Base-by-base conservation (phyloP, 495 filamentous ascomycete species). In the Penicillium cinerascens region DNA sequence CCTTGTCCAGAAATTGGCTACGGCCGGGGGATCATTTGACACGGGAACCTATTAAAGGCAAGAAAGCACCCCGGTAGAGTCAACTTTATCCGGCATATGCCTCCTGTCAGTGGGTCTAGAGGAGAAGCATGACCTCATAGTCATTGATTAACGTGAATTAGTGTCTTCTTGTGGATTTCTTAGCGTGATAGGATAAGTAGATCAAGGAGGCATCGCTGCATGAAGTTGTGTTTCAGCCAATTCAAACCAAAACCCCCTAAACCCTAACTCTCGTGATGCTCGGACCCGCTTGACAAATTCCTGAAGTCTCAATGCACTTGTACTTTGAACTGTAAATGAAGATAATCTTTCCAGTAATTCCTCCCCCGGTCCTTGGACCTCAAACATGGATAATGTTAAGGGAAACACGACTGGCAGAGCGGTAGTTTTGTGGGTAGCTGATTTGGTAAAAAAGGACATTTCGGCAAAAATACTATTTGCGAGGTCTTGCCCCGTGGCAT, bases 391-490 rank as follows among this genome's bases (percentile, higher is more conserved):
- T 48, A 68, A 27, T 4, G 55, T 60, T 39, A 68, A 44, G 5
- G 66, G 66, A 21, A 69, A 61, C 6, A 65, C 56, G 2, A 64
- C 52, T 9, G 61, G 61, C 25, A 68, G 43, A 16, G 61, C 57
- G 13, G 55, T 64, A 0, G 53, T 47, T 15, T 60, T 54, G 27
- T 53, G 45, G 8, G 45, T 49, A 0, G 48, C 51, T 6, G 53
- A 51, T 21, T 49, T 33, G 15, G 51, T 55, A 51, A 69, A 68
- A 17, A 58, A 60, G 13, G 54, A 44, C 47, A 57, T 53, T n/a
- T 59, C 48, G 7, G 56, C 47, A 26, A 71, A 60, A 4, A 71
- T 71, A 18, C 54, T 50, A 18, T 56, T 58, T 15, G 68, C 68
- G 27, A 61, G 49, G 22, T 37, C 49, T 23, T 29, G 26, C 20